Percentiles rank a stretch among this genome's conserved stretches.
Evolutionary conservation across 768 basidiomycete species (phyloP).

Genomic region (Podaxis carcinomalis): DNA sequence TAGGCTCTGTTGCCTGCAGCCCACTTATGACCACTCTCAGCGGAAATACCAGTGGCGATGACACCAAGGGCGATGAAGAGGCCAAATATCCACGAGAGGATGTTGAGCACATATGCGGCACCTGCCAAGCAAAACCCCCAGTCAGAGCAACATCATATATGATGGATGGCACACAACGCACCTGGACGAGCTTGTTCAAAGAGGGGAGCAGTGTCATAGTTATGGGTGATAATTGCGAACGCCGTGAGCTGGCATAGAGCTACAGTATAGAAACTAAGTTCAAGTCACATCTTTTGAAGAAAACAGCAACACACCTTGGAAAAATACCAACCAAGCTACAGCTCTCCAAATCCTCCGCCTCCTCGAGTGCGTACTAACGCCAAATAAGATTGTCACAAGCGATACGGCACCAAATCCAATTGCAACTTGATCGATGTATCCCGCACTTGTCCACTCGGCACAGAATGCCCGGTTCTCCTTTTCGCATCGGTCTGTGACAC

Average conservation of each 20-base stretch:
- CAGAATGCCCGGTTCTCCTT: conserved; percentile 57
- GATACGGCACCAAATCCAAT: conserved; percentile 61
- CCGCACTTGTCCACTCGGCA: conserved; percentile 66
- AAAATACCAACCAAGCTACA: conserved; percentile 56
- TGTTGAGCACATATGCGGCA: conserved; percentile 53
- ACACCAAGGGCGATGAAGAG: conserved; percentile 50
- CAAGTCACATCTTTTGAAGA: not conserved
- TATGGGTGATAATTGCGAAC: conserved; percentile 61
- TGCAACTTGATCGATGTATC: conserved; percentile 60
- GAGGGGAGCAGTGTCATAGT: conserved; percentile 44
- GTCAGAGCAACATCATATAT: not conserved
- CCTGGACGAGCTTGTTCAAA: conserved; percentile 61
- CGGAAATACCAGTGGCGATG: conserved; percentile 58
- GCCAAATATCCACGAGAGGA: conserved; percentile 57
- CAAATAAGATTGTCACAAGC: conserved; percentile 55
- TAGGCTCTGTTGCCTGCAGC: conserved; percentile 76
- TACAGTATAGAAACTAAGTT: conserved; percentile 18
- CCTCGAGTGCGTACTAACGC: conserved; percentile 69
- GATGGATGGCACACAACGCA: conserved; percentile 24
- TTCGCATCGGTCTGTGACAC: conserved; percentile 43
- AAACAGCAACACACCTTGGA: conserved; percentile 46
- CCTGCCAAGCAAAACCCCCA: conserved; percentile 32
- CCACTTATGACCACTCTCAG: conserved; percentile 62
- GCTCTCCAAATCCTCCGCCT: conserved; percentile 75
- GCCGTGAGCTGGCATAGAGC: conserved; percentile 58